Conservation (phyloP, 1,284 basidiomycete genomes). For the Tilletia setariae region DNA sequence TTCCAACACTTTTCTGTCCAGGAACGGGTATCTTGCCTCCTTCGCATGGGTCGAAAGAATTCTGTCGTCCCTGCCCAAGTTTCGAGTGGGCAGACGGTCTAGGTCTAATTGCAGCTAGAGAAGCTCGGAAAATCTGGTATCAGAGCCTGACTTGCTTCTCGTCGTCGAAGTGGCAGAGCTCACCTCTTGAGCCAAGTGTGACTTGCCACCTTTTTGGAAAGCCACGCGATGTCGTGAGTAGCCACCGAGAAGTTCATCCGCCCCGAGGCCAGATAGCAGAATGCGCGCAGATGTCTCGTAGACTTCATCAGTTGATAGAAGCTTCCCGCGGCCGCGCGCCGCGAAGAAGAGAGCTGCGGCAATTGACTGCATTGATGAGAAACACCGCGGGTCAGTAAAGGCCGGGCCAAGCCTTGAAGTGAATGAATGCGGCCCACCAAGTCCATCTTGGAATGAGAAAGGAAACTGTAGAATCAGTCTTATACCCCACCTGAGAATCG, state of each 20-base stretch:
- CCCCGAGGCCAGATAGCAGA: constrained; percentile 84
- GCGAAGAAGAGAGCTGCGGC: constrained; percentile 91
- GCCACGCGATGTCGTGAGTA: constrained; percentile 84
- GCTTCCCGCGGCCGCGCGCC: constrained; percentile 68
- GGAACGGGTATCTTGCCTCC: constrained; percentile 63
- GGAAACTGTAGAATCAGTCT: background rate
- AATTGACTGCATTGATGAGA: constrained; percentile 62
- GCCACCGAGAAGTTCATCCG: constrained; percentile 91
- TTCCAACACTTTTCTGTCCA: constrained; percentile 31
- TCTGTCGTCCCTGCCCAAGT: constrained; percentile 89
- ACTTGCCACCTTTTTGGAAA: constrained; percentile 55
- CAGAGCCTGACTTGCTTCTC: too few species aligned
- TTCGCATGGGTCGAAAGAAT: constrained; percentile 82
- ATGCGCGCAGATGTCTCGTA: constrained; percentile 77
- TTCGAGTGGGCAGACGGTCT: constrained; percentile 81
- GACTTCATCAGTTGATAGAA: background rate
- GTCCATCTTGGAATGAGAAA: background rate
- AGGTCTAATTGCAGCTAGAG: constrained; percentile 83
- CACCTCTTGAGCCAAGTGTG: constrained; percentile 74
- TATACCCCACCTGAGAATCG: background rate
- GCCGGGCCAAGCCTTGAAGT: background rate
- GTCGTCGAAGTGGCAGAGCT: too few species aligned
- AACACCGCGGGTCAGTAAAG: background rate
- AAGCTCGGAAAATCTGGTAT: too few species aligned
- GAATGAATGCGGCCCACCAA: background rate